Evolutionary conservation across 1,284 basidiomycete genomes (phyloP).

Genomic region (Prillingera fragicola): DNA sequence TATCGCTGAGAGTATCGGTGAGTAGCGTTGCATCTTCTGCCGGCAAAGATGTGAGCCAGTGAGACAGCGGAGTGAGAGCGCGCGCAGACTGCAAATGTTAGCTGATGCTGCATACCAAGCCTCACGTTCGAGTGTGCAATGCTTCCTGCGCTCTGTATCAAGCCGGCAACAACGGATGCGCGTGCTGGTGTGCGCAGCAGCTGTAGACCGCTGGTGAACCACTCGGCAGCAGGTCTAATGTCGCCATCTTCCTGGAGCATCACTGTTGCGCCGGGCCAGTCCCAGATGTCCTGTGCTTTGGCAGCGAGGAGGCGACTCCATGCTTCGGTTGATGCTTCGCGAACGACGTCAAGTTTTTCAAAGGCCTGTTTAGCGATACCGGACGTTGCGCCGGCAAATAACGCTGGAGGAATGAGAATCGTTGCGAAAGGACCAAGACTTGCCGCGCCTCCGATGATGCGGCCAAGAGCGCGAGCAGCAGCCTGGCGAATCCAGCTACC

Average conservation of each 20-base stretch:
- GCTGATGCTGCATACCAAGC: conserved; percentile 15
- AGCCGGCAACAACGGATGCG: conserved; percentile 60
- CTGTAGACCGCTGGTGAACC: conserved; percentile 11
- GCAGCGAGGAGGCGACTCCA: conserved; percentile 28
- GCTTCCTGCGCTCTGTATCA: conserved; percentile 70
- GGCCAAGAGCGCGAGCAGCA: conserved; percentile 54
- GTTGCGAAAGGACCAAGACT: conserved; percentile 25
- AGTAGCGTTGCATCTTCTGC: conserved; percentile 49
- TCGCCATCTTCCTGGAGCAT: neutral
- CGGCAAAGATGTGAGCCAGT: conserved; percentile 50
- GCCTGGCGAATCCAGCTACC: conserved; percentile 90
- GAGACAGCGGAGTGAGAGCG: conserved; percentile 59
- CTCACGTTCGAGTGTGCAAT: conserved; percentile 74
- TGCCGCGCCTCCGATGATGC: conserved; percentile 19
- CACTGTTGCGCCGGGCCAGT: conserved; percentile 7
- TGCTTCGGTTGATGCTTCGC: conserved; percentile 69
- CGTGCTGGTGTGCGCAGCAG: conserved; percentile 10
- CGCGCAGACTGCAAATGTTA: conserved; percentile 59
- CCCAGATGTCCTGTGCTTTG: conserved; percentile 4
- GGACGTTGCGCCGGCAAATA: conserved; percentile 57
- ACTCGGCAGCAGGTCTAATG: conserved; percentile 1
- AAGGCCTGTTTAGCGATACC: conserved; percentile 81
- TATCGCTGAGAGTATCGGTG: conserved; percentile 53
- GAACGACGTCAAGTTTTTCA: conserved; percentile 84
- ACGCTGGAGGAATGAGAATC: conserved; percentile 53